Evolutionary conservation across 805 yeast species (phyloP).

Genomic region (Wickerhamomyces canadensis): DNA sequence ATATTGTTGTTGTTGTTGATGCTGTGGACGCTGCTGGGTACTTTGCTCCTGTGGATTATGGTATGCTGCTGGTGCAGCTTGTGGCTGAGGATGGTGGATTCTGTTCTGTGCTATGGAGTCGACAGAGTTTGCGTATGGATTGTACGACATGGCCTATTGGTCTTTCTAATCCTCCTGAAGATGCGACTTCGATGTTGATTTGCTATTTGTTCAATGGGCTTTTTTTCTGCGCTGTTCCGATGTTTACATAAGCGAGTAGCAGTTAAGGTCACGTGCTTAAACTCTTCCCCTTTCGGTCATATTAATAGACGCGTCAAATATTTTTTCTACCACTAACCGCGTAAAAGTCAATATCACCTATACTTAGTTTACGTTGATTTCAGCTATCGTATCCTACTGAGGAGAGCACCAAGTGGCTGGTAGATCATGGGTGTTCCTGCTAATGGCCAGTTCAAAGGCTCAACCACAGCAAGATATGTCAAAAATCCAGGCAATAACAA

Average conservation of each 20-base stretch:
- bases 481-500: slow-evolving; percentile 29
- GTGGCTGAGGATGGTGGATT: slow-evolving; percentile 19
- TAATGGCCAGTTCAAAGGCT: slow-evolving; percentile 34
- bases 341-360: too few species aligned
- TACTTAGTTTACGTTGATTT: too few species aligned
- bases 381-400: too few species aligned
- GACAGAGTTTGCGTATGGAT: slow-evolving; percentile 35
- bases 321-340: too few species aligned
- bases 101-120: slow-evolving; percentile 13
- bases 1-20: slow-evolving; percentile 23
- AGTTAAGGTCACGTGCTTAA: slow-evolving; percentile 2
- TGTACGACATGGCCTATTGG: slow-evolving; percentile 32
- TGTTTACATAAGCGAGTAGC: too few species aligned
- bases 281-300: too few species aligned
- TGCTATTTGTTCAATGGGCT: too few species aligned
- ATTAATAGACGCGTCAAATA: too few species aligned
- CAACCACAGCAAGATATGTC: slow-evolving; percentile 48
- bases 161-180: too few species aligned
- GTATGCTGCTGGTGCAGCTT: slow-evolving; percentile 14
- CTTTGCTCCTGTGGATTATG: slow-evolving; percentile 20
- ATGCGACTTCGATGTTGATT: too few species aligned
- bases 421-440: slow-evolving; percentile 6
- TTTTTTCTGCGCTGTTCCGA: too few species aligned
- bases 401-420: too few species aligned
- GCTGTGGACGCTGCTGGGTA: slow-evolving; percentile 19